phyloP scores from a whole-genome alignment of 2,329 filamentous ascomycete species.

The Aspergillus persii region DNA sequence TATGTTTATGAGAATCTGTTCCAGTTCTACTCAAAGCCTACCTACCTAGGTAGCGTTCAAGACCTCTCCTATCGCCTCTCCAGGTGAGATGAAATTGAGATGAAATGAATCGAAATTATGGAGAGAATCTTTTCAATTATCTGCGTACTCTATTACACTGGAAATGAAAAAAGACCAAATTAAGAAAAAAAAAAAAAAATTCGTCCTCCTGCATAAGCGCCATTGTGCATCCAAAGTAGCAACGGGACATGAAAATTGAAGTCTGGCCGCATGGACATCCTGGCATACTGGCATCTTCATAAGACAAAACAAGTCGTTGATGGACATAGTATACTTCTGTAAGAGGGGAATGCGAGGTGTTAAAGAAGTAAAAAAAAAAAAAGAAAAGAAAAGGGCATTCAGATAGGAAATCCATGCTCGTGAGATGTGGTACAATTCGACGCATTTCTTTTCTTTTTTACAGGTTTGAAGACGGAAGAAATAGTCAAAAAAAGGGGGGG shows the following conservation, averaged over 20 bases:
- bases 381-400: background rate
- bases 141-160: conserved; percentile 26
- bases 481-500: background rate
- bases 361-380: conserved; percentile 9
- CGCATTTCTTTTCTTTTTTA: background rate
- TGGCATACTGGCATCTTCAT: conserved; percentile 3
- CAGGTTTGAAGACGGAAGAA: background rate
- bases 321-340: conserved; percentile 1
- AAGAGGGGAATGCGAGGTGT: background rate
- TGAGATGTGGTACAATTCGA: background rate
- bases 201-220: conserved; percentile 25
- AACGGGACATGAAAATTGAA: conserved; percentile 7
- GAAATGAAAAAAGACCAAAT: conserved; percentile 12
- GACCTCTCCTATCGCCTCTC: no score
- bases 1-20: no score
- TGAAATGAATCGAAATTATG: no score
- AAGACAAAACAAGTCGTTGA: conserved; percentile 1
- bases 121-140: conserved; percentile 2
- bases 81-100: no score
- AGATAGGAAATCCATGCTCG: background rate
- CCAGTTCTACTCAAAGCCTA: no score
- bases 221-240: conserved; percentile 17
- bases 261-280: conserved; percentile 7
- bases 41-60: no score
- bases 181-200: background rate